phyloP scores from a whole-genome alignment of 331 rosid genomes.

The Malus hybrid region DNA sequence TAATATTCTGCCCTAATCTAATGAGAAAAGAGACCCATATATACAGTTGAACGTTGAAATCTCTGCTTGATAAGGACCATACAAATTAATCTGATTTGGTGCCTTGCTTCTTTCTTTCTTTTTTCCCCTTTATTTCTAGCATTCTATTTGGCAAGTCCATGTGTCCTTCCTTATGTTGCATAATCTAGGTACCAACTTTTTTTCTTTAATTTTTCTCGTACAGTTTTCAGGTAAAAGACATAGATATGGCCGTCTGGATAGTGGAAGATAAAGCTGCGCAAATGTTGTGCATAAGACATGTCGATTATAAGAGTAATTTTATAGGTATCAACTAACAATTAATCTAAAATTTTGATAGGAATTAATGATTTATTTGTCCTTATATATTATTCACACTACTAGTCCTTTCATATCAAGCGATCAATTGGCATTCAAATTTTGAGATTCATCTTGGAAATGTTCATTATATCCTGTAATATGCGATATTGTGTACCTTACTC shows the following conservation, averaged over 20 bases:
- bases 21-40: too few relatives aligned
- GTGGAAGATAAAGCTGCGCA: background rate
- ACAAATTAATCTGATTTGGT: background rate
- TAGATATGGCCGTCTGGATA: background rate
- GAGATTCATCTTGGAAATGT: too few relatives aligned
- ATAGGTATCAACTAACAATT: background rate
- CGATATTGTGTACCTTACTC: too few relatives aligned
- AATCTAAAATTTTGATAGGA: too few relatives aligned
- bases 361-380: too few relatives aligned
- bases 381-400: too few relatives aligned
- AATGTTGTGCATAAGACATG: background rate
- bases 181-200: background rate
- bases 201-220: background rate
- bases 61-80: background rate
- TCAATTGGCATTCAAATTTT: too few relatives aligned
- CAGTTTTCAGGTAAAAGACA: background rate
- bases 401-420: too few relatives aligned
- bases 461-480: too few relatives aligned
- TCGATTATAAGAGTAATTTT: too few relatives aligned
- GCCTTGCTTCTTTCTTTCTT: background rate
- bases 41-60: background rate
- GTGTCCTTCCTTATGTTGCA: background rate
- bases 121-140: background rate
- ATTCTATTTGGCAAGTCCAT: background rate
- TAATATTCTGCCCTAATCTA: background rate